Conservation (phyloP, 129 eudicot species). For the Logfia minima region DNA sequence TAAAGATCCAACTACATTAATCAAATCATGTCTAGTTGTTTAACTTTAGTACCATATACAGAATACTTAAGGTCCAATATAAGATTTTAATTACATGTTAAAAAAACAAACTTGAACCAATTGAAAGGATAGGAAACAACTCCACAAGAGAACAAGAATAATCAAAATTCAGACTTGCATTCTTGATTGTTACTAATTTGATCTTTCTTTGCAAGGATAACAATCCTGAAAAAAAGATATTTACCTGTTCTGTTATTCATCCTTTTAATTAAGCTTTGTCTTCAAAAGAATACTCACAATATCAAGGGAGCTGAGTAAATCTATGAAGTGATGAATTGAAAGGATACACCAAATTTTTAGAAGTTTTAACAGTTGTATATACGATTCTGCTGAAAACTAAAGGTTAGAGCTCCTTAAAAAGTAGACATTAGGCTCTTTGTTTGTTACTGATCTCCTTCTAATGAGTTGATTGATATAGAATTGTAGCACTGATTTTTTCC, state of each 20-base stretch:
- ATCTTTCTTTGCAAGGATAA: neutral
- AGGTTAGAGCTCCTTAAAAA: constrained; percentile 3
- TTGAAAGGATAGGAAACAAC: neutral
- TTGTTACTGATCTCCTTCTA: constrained; percentile 1
- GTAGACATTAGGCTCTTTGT: constrained; percentile 22
- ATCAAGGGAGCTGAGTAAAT: neutral
- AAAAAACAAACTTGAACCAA: neutral
- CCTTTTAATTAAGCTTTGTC: constrained; percentile 1
- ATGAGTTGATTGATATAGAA: neutral
- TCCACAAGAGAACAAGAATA: neutral
- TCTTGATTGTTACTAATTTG: constrained; percentile 2
- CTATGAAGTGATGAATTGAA: neutral
- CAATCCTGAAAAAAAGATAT: constrained; percentile 2
- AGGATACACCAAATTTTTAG: too few relatives aligned
- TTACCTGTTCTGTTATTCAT: neutral
- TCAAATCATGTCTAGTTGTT: neutral
- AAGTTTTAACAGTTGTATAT: neutral
- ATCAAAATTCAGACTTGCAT: neutral
- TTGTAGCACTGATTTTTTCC: neutral
- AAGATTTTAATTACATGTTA: neutral
- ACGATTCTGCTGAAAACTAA: neutral
- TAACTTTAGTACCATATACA: neutral
- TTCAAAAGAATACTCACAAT: constrained; percentile 5
- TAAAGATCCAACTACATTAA: neutral
- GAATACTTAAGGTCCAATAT: neutral